These are phyloP conservation scores for Salix brachista DNA, from an alignment of 345 rosid genomes.

Conservation along the genomic window DNA sequence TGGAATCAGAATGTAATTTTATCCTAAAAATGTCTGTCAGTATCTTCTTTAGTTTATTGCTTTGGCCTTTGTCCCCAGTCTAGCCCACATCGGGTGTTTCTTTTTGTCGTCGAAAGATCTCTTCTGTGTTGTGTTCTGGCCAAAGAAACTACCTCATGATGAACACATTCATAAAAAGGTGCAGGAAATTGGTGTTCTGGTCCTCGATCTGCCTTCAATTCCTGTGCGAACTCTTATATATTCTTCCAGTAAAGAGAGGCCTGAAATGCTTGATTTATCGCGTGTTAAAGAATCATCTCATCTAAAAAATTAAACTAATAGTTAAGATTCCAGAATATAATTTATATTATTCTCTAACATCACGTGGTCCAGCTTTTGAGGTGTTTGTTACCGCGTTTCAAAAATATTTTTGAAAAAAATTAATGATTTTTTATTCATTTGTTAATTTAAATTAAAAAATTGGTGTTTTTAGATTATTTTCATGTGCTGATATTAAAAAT, in stretches of 20 bases:
- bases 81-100: neutral
- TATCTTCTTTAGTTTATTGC: neutral
- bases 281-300: too few relatives aligned
- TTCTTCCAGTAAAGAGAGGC: neutral
- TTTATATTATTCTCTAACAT: too few relatives aligned
- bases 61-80: neutral
- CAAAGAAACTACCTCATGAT: too few relatives aligned
- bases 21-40: neutral
- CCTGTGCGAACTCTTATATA: neutral
- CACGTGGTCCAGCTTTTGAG: neutral
- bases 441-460: too few relatives aligned
- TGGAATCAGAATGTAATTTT: conserved; percentile 1
- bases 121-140: too few relatives aligned
- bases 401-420: too few relatives aligned
- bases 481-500: too few relatives aligned
- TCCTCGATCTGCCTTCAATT: neutral
- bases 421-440: too few relatives aligned
- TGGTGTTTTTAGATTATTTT: too few relatives aligned
- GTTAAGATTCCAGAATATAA: too few relatives aligned
- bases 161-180: neutral
- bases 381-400: too few relatives aligned
- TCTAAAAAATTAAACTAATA: too few relatives aligned
- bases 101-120: neutral
- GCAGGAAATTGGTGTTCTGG: neutral
- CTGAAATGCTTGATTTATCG: neutral